phyloP scores from a whole-genome alignment of 177 flowering plant genomes.

The Vitis hybrid region DNA sequence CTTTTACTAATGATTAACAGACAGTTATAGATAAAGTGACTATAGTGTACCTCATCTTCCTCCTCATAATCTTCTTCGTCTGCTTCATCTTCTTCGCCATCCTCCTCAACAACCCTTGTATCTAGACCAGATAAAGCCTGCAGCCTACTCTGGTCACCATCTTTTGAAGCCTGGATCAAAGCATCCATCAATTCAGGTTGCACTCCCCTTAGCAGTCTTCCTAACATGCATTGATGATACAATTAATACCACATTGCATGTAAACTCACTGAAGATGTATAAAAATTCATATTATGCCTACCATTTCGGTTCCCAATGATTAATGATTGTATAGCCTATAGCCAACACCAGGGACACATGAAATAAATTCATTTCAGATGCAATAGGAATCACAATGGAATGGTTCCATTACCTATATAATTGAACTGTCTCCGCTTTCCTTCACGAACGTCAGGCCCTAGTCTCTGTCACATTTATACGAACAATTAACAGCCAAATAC shows the following conservation, averaged over 20 bases:
- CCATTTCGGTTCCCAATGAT: no score
- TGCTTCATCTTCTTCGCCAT: conserved; percentile 40
- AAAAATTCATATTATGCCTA: no score
- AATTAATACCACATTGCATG: not conserved
- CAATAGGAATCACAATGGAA: not conserved
- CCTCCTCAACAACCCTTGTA: conserved; percentile 22
- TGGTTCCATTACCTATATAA: conserved; percentile 56
- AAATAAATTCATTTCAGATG: not conserved
- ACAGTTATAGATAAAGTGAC: not conserved
- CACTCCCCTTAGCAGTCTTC: conserved; percentile 60
- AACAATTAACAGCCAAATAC: conserved; percentile 25
- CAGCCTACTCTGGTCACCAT: conserved; percentile 53
- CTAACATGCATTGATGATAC: conserved; percentile 28
- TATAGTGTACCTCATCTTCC: conserved; percentile 38
- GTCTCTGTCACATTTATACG: conserved; percentile 51
- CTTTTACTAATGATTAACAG: no score
- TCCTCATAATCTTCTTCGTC: conserved; percentile 24
- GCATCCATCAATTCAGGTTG: conserved; percentile 72
- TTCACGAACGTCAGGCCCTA: conserved; percentile 82
- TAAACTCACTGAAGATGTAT: not conserved
- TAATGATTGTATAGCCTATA: no score
- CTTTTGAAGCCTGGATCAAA: conserved; percentile 67
- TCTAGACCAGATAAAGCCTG: conserved; percentile 39
- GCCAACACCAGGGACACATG: no score
- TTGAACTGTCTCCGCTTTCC: conserved; percentile 89